Conservation (phyloP, 2,329 filamentous ascomycete species). For the Cordyceps militaris region DNA sequence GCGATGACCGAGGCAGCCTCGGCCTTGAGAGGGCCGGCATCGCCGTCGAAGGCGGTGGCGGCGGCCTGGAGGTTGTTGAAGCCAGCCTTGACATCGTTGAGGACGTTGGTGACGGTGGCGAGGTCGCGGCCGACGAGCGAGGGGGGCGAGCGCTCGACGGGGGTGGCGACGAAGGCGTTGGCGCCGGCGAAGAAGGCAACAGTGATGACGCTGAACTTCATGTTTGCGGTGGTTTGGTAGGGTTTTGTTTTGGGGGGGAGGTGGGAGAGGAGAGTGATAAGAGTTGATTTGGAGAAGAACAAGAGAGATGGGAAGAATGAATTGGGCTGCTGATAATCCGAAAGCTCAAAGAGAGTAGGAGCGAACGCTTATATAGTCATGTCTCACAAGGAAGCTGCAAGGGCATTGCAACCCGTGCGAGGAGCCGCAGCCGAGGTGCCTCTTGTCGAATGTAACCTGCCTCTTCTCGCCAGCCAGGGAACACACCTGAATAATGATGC, state of each 20-base stretch:
- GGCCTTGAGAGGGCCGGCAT: conserved; percentile 3
- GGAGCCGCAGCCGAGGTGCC: not conserved
- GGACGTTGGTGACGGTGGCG: conserved; percentile 13
- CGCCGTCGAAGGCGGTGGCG: conserved; percentile 11
- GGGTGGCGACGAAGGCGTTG: conserved; percentile 11
- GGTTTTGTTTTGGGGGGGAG: no score
- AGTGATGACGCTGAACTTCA: conserved; percentile 13
- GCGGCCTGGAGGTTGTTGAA: conserved; percentile 11
- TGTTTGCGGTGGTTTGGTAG: not conserved
- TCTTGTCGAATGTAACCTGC: not conserved
- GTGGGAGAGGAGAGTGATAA: not conserved
- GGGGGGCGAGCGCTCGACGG: conserved; percentile 5
- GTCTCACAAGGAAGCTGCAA: not conserved
- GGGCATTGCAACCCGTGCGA: not conserved
- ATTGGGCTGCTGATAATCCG: not conserved
- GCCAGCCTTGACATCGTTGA: conserved; percentile 13
- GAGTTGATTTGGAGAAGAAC: not conserved
- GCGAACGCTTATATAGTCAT: not conserved
- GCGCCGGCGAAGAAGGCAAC: conserved; percentile 11
- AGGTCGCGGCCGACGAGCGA: conserved; percentile 14
- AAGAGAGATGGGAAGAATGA: not conserved
- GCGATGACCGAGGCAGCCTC: conserved; percentile 8
- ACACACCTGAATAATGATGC: not conserved
- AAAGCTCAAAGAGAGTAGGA: not conserved
- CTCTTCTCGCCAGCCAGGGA: not conserved